Conservation (phyloP, 257 asterid species). For the Solanum raphanifolium region DNA sequence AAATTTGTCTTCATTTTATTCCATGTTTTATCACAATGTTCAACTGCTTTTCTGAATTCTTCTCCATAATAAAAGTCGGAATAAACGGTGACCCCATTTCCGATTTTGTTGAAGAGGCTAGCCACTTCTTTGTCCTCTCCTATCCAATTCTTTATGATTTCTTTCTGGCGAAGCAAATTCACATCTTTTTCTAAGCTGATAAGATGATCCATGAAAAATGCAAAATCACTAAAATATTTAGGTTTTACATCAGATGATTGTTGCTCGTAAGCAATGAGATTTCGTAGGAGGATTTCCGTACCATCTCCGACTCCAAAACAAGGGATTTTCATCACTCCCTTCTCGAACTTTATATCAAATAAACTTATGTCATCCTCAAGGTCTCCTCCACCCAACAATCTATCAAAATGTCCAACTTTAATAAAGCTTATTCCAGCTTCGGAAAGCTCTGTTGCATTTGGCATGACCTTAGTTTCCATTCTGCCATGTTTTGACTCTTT, state of each 20-base stretch:
- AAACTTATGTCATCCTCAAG: not conserved
- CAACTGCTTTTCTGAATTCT: not conserved
- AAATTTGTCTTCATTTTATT: too few species aligned
- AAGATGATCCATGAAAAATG: conserved; percentile 1
- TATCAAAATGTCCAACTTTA: not conserved
- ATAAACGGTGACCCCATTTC: not conserved
- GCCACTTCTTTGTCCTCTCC: conserved; percentile 4
- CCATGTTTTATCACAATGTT: not conserved
- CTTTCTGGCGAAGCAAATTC: not conserved
- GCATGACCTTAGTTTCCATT: not conserved
- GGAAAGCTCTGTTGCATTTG: not conserved
- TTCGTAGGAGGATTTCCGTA: conserved; percentile 1
- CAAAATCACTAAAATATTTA: conserved; percentile 2
- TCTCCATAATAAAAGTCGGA: not conserved
- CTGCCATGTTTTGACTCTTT: not conserved
- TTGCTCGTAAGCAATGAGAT: conserved; percentile 15
- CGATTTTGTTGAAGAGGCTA: conserved; percentile 5
- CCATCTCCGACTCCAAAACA: not conserved
- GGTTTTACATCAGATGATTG: not conserved
- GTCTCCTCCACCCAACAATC: too few species aligned
- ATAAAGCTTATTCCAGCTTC: conserved; percentile 1
- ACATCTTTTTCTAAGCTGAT: not conserved
- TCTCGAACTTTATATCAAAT: not conserved
- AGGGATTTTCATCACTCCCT: conserved; percentile 1
- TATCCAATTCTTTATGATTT: not conserved